Percentiles rank a stretch among this genome's conserved stretches.
Conservation (phyloP, 352 stramenopile species). For the Pythium brassicae region DNA sequence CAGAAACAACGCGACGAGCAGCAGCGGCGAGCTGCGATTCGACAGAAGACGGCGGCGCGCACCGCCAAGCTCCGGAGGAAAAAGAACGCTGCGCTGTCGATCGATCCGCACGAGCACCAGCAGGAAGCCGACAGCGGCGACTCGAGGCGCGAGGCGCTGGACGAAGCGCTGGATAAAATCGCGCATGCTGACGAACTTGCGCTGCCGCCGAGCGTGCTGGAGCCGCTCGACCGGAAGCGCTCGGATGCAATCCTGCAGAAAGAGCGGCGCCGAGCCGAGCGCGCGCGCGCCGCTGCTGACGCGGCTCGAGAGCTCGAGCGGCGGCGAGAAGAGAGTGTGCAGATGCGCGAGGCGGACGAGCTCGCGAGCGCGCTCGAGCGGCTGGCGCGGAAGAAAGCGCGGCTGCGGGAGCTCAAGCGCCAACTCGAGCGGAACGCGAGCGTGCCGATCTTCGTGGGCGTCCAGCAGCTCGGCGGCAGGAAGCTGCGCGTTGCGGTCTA, state of each 20-base stretch:
- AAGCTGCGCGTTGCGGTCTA: slow-evolving; percentile 42
- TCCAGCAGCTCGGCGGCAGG: slow-evolving; percentile 38
- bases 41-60: slow-evolving; percentile 22
- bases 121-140: not conserved
- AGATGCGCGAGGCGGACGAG: slow-evolving; percentile 48
- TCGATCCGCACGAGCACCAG: not conserved
- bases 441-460: slow-evolving; percentile 29
- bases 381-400: slow-evolving; percentile 9
- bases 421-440: slow-evolving; percentile 17
- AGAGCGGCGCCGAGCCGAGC: slow-evolving; percentile 9
- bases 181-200: not conserved
- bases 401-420: slow-evolving; percentile 15
- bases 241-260: slow-evolving; percentile 8
- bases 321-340: slow-evolving; percentile 33
- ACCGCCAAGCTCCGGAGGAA: slow-evolving; percentile 13
- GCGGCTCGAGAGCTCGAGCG: slow-evolving; percentile 22
- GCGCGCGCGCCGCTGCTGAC: slow-evolving; percentile 7
- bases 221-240: slow-evolving; percentile 23
- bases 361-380: slow-evolving; percentile 21
- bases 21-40: slow-evolving; percentile 16
- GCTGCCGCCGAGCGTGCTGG: not conserved
- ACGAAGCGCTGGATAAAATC: not conserved
- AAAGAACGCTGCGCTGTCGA: too few relatives aligned
- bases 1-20: slow-evolving; percentile 19
- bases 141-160: not conserved